Evolutionary conservation across 2,329 filamentous ascomycete genomes (phyloP), one percentile per base, ranked within the genome.

Genomic region (Aspergillus terreus): DNA sequence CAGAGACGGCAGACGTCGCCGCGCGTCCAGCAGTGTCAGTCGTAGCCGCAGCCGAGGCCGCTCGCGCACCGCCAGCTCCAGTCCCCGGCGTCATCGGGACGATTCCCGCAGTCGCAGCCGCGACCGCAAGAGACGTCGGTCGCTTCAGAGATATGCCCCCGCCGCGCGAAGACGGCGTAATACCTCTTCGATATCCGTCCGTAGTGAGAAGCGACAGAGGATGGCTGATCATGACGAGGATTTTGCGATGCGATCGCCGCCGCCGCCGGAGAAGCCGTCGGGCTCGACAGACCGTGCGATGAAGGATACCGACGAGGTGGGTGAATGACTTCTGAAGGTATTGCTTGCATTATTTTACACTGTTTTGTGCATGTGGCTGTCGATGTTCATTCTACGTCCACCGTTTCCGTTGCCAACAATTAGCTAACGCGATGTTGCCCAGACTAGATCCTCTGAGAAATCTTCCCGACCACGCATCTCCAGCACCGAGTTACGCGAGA

Each of bases 111-210:
- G 15, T 38, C 35, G 15, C 35, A 38, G 35, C 9, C 62, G 58
- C 56, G 70, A 72, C 42, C 64, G 65, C 49, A 75, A 73, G 58
- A 68, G 74, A 56, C 71, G 72, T 51, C 71, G 71, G 47, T 78
- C 76, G 12, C 60, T 76, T 51, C 63, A 72, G 59, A 71, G 73
- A 68, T 77, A 76, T 67, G 71, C 71, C 49, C 73, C 73, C 35
- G 66, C 63, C 35, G 66, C 61, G 19, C 71, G 71, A 53, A 70
- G 70, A 60, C 65, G 68, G 57, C 72, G 67, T 59, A 75, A 73
- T 54, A 68, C 67, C 49, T 72, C 72, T 56, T 73, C 74, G 43
- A 64, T 67, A 54, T 73, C 73, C 55, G 67, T 65, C 56, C 71
- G 69, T 49, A 65, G 65, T 63, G 68, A 71, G 41, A 76, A 76